These are phyloP conservation scores for Alternaria novae-zelandiae DNA, from an alignment of 2,329 filamentous ascomycete species.

Conservation along the genomic window DNA sequence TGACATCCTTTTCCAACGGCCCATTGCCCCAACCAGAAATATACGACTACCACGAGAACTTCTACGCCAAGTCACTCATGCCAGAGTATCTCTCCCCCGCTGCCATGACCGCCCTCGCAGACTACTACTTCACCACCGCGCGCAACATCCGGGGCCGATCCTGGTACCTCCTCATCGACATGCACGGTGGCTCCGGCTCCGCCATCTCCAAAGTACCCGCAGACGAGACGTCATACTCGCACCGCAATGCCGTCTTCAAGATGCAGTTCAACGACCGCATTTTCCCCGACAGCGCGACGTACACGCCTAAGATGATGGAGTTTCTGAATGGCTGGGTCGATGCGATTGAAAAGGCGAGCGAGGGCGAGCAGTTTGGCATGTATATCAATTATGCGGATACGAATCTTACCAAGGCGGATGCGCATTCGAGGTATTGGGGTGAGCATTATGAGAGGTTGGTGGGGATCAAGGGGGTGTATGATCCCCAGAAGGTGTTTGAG, in stretches of 20 bases:
- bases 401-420: slow-evolving; percentile 50
- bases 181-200: slow-evolving; percentile 29
- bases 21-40: slow-evolving; percentile 23
- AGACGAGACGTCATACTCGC: slow-evolving; percentile 30
- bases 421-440: slow-evolving; percentile 55
- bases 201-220: slow-evolving; percentile 13
- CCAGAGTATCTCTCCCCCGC: slow-evolving; percentile 21
- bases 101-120: slow-evolving; percentile 24
- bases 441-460: slow-evolving; percentile 40
- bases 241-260: slow-evolving; percentile 36
- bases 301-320: slow-evolving; percentile 41
- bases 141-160: slow-evolving; percentile 12
- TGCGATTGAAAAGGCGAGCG: slow-evolving; percentile 32
- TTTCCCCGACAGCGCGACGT: slow-evolving; percentile 21
- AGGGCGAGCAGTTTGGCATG: slow-evolving; percentile 48
- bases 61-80: slow-evolving; percentile 39
- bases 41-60: slow-evolving; percentile 36
- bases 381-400: slow-evolving; percentile 62
- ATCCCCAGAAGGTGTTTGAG: slow-evolving; percentile 40
- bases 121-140: slow-evolving; percentile 33
- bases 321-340: slow-evolving; percentile 51
- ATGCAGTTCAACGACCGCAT: slow-evolving; percentile 36
- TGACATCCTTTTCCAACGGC: slow-evolving; percentile 28
- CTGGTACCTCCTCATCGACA: slow-evolving; percentile 39
- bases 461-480: slow-evolving; percentile 42